phyloP scores from a whole-genome alignment of 2,329 filamentous ascomycete genomes.

The Cordyceps militaris region DNA sequence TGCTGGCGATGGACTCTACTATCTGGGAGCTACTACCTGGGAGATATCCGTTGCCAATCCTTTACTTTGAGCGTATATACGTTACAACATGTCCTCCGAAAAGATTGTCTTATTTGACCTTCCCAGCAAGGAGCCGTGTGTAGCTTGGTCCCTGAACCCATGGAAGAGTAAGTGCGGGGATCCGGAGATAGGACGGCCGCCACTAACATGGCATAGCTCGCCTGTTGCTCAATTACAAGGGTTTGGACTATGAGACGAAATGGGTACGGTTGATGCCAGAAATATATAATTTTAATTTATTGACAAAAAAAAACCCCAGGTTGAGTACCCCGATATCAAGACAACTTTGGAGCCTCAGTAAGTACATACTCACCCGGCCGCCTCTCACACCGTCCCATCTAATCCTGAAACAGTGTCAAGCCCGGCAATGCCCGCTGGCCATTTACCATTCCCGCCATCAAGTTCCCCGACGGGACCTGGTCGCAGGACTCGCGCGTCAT shows the following conservation, averaged over 20 bases:
- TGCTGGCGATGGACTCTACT: neutral
- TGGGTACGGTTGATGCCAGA: conserved; percentile 38
- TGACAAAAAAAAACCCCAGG: conserved; percentile 21
- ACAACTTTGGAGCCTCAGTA: conserved; percentile 48
- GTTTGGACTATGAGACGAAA: conserved; percentile 58
- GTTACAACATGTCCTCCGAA: neutral
- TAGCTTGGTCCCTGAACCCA: conserved; percentile 59
- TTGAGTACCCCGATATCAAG: conserved; percentile 60
- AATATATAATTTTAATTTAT: neutral
- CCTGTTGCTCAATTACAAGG: conserved; percentile 60
- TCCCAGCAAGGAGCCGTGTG: conserved; percentile 41
- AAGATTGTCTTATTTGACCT: conserved; percentile 55
- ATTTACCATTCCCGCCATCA: conserved; percentile 52
- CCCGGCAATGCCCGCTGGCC: conserved; percentile 9
- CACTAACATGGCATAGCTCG: conserved; percentile 41
- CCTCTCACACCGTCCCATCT: neutral
- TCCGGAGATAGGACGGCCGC: neutral
- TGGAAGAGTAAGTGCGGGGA: conserved; percentile 53
- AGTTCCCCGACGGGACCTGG: conserved; percentile 48
- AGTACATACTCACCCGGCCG: conserved; percentile 20
- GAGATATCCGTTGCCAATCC: neutral
- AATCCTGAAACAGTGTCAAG: neutral
- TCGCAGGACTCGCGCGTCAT: conserved; percentile 60
- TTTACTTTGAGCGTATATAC: neutral
- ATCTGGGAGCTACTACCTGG: neutral